A percentile compares a stretch with the other conserved stretches of the same genome.
Conservation (phyloP, 78 protist genomes). For the Creolimax fragrantissima region DNA sequence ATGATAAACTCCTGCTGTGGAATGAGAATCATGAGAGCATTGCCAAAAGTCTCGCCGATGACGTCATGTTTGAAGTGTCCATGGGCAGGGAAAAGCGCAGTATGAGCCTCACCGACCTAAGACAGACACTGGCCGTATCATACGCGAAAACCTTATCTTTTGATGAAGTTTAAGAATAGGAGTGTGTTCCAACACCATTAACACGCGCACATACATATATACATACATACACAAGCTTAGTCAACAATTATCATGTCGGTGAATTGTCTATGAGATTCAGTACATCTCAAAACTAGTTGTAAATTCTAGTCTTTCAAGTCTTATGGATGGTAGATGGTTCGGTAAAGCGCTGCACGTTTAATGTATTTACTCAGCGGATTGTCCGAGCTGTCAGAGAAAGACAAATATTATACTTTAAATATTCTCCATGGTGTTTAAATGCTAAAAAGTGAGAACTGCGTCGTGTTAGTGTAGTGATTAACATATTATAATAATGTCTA, state of each 20-base stretch:
- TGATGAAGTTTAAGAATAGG: neutral
- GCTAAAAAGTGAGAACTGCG: too few relatives aligned
- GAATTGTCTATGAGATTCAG: neutral
- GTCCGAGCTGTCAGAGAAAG: too few relatives aligned
- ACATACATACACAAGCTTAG: neutral
- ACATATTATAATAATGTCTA: too few relatives aligned
- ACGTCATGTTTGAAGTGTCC: neutral
- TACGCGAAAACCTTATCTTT: neutral
- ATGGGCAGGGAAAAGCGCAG: neutral
- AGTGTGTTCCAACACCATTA: neutral
- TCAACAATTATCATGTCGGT: neutral
- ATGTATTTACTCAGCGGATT: neutral
- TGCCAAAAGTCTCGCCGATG: neutral
- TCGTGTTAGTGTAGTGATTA: too few relatives aligned
- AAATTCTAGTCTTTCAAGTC: neutral
- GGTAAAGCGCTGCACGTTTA: neutral
- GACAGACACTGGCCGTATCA: neutral
- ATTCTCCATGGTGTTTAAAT: too few relatives aligned
- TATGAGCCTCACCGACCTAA: neutral
- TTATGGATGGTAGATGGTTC: neutral
- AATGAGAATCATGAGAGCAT: neutral
- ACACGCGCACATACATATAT: neutral
- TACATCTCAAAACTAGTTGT: neutral
- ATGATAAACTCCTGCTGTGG: neutral
- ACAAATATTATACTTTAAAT: too few relatives aligned